A percentile compares a stretch with the other conserved stretches of the same genome.
These are phyloP conservation scores for Aristolochia fimbriata DNA, from an alignment of 164 flowering plant species.

Conservation along the genomic window DNA sequence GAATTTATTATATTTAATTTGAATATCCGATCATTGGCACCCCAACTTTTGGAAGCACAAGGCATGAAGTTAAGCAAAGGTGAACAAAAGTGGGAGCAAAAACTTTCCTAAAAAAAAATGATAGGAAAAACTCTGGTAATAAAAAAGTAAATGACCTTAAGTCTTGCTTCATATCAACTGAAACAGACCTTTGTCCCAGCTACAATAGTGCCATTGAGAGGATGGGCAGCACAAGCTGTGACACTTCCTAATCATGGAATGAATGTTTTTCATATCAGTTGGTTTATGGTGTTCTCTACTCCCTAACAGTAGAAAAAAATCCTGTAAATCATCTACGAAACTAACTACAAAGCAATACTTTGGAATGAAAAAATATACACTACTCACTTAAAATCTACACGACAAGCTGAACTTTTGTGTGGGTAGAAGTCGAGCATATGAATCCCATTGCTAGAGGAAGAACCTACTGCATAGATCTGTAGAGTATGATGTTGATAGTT, in stretches of 20 bases:
- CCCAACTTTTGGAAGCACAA: too few relatives aligned
- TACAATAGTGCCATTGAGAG: slow-evolving; percentile 58
- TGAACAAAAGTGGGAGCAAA: too few relatives aligned
- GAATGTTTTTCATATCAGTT: slow-evolving; percentile 34
- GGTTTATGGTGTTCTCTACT: slow-evolving; percentile 9
- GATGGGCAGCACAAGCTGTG: slow-evolving; percentile 75
- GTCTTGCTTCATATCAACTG: neutral
- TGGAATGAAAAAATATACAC: neutral
- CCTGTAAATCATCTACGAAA: neutral
- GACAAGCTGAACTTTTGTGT: slow-evolving; percentile 57
- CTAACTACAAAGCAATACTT: neutral
- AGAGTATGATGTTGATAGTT: neutral
- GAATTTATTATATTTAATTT: too few relatives aligned
- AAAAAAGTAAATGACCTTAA: too few relatives aligned
- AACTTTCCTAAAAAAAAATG: too few relatives aligned
- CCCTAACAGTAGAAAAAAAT: slow-evolving; percentile 34
- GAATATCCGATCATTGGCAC: too few relatives aligned
- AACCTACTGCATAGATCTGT: slow-evolving; percentile 82
- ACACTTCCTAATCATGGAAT: slow-evolving; percentile 51
- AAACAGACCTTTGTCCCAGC: slow-evolving; percentile 78
- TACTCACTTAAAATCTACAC: slow-evolving; percentile 71
- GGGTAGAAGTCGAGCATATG: slow-evolving; percentile 85
- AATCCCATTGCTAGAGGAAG: slow-evolving; percentile 52
- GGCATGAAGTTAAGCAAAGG: too few relatives aligned
- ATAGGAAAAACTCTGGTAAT: too few relatives aligned